Percentiles rank a stretch among this genome's conserved stretches.
Evolutionary conservation across 495 filamentous ascomycete species (phyloP).

Genomic region (Oidiodendron maius): DNA sequence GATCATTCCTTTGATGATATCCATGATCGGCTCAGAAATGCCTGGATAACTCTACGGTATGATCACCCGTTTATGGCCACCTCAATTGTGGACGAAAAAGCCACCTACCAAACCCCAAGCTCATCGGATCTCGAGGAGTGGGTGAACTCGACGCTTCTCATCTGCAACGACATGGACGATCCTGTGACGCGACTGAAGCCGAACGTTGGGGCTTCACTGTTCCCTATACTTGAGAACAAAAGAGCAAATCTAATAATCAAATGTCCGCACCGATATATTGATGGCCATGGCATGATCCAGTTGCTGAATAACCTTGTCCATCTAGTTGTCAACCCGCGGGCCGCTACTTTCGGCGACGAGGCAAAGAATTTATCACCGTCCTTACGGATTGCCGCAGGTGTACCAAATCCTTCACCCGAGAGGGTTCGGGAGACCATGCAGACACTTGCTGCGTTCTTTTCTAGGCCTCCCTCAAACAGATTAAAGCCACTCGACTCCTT

Average conservation of each 20-base stretch:
- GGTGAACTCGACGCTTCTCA: conserved; percentile 32
- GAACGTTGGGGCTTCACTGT: conserved; percentile 31
- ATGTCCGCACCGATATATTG: conserved; percentile 40
- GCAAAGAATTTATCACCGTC: conserved; percentile 17
- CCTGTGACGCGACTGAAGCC: no score
- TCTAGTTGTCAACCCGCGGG: neutral
- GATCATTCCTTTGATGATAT: no score
- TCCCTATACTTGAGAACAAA: conserved; percentile 24
- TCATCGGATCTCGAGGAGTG: conserved; percentile 22
- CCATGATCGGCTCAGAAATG: conserved; percentile 31
- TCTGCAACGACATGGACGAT: conserved; percentile 37
- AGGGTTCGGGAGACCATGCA: neutral
- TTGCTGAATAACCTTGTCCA: conserved; percentile 26
- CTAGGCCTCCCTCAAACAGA: neutral
- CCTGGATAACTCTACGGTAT: conserved; percentile 36
- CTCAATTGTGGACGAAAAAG: conserved; percentile 24
- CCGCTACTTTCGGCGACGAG: conserved; percentile 15
- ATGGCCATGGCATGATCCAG: conserved; percentile 41
- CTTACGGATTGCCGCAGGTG: conserved; percentile 20
- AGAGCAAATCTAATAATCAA: conserved; percentile 35
- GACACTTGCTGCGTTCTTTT: neutral
- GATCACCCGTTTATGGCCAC: conserved; percentile 40
- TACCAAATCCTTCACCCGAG: conserved; percentile 12
- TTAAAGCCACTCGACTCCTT: no score
- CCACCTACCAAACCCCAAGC: conserved; percentile 25